Evolutionary conservation across 1,284 basidiomycete genomes (phyloP), one percentile per base, ranked within the genome.

Genomic region (Ustilago bromivora): DNA sequence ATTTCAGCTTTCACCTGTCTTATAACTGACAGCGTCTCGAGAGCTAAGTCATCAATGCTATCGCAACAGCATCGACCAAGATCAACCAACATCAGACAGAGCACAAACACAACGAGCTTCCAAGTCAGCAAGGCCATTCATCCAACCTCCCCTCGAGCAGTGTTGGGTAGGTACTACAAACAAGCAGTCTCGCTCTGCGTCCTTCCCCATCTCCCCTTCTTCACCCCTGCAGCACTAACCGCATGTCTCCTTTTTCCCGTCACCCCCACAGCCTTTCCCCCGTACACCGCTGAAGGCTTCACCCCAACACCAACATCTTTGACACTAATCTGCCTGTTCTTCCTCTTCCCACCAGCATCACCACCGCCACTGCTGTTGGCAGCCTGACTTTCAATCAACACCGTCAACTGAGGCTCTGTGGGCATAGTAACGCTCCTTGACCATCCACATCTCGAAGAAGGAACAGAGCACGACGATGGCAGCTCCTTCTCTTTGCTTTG

Each of bases 391-490:
- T 72, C 71, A 32, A 64, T 47, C 8, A 72, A 57, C 46, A 72
- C 65, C 40, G 34, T 60, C 35, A 64, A 35, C 51, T 71, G 47
- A 23, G 36, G 34, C 19, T 58, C n/a, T 23, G 56, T 62, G 7
- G 65, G 65, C 65, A 72, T 52, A n/a, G 60, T 72, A 4, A 41
- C 53, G 32, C 65, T 60, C 6, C 64, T 41, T 6, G 61, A 55
- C 65, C 51, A 67, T 19, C 69, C 56, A 38, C 40, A 32, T 36
- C 40, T 47, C 23, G 10, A 31, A 54, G 61, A 52, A 62, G 51
- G 57, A 59, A 35, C 57, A 59, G 5, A 15, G 19, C 38, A n/a
- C 34, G 73, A 76, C 73, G 73, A 61, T 71, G 73, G 61, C 73
- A 62, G 57, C 68, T 76, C 73, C 73, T 71, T 76, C 68, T 53